Evolutionary conservation across 2,329 filamentous ascomycete species (phyloP).

Genomic region (Diaporthe sp.): DNA sequence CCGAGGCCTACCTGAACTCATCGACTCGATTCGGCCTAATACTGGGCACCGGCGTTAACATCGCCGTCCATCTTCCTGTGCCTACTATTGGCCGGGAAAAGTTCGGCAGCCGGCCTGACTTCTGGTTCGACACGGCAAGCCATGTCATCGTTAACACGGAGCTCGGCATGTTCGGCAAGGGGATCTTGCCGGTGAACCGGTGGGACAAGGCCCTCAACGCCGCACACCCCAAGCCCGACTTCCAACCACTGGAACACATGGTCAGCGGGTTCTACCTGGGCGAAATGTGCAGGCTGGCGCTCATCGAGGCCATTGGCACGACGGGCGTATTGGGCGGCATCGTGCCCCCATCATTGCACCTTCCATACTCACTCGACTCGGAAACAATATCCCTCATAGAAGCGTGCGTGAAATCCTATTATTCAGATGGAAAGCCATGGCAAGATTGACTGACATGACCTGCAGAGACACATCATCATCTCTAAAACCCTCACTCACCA

Average conservation of each 20-base stretch:
- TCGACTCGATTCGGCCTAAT: slow-evolving; percentile 75
- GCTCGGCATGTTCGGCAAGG: slow-evolving; percentile 74
- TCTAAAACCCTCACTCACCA: slow-evolving; percentile 57
- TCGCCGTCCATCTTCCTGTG: slow-evolving; percentile 73
- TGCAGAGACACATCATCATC: slow-evolving; percentile 59
- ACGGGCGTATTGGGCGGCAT: slow-evolving; percentile 68
- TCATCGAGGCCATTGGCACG: slow-evolving; percentile 69
- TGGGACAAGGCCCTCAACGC: slow-evolving; percentile 70
- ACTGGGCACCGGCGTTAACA: slow-evolving; percentile 76
- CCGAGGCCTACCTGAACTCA: slow-evolving; percentile 70
- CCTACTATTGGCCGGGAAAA: slow-evolving; percentile 66
- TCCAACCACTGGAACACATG: slow-evolving; percentile 73
- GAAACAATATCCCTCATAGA: slow-evolving; percentile 71
- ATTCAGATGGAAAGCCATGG: background rate
- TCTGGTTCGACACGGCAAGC: slow-evolving; percentile 69
- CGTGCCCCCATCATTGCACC: slow-evolving; percentile 64
- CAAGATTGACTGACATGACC: slow-evolving; percentile 23
- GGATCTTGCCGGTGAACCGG: slow-evolving; percentile 69
- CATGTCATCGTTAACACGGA: slow-evolving; percentile 78
- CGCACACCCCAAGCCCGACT: slow-evolving; percentile 67
- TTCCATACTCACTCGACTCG: slow-evolving; percentile 70
- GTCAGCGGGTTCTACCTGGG: slow-evolving; percentile 76
- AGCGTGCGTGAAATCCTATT: slow-evolving; percentile 60
- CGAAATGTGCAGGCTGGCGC: slow-evolving; percentile 70
- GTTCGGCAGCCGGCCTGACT: slow-evolving; percentile 66